These are phyloP conservation scores for Boletus reticuloceps DNA, from an alignment of 768 basidiomycete genomes.

Conservation along the genomic window DNA sequence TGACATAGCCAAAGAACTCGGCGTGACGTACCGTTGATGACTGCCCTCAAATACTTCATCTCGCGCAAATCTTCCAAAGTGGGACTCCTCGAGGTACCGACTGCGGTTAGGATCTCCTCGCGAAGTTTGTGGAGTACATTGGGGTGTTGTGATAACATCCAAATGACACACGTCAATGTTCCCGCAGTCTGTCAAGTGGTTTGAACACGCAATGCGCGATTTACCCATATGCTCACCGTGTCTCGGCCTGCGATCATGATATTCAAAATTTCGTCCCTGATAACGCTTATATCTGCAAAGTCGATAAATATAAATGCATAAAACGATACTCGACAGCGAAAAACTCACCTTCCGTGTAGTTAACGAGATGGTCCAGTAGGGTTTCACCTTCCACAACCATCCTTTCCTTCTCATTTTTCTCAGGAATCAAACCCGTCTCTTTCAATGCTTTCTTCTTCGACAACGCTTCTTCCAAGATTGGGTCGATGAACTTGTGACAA, in stretches of 20 bases:
- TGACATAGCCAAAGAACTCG: not conserved
- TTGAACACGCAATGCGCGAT: not conserved
- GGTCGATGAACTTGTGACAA: conserved; percentile 51
- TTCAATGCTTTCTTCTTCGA: conserved; percentile 32
- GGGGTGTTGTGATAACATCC: conserved; percentile 30
- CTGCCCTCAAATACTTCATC: conserved; percentile 41
- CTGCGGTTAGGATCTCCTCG: conserved; percentile 26
- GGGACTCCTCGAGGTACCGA: conserved; percentile 28
- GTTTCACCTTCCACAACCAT: conserved; percentile 24
- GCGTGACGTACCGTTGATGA: conserved; percentile 32
- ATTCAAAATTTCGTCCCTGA: conserved; percentile 37
- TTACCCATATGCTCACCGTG: conserved; percentile 20
- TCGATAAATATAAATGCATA: not conserved
- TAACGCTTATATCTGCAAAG: conserved; percentile 27
- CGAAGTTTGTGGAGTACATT: conserved; percentile 29
- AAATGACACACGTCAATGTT: conserved; percentile 29
- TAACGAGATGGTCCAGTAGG: conserved; percentile 30
- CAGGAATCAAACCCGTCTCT: conserved; percentile 20
- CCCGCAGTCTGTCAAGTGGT: conserved; percentile 24
- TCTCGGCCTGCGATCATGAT: conserved; percentile 38
- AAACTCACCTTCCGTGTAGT: conserved; percentile 25
- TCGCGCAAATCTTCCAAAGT: conserved; percentile 31
- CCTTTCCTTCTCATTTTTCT: conserved; percentile 1
- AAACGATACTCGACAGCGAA: not conserved
- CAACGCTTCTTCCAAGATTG: conserved; percentile 49